These are phyloP conservation scores for Populus hybrid DNA, from an alignment of 441 rosid genomes.

Conservation along the genomic window DNA sequence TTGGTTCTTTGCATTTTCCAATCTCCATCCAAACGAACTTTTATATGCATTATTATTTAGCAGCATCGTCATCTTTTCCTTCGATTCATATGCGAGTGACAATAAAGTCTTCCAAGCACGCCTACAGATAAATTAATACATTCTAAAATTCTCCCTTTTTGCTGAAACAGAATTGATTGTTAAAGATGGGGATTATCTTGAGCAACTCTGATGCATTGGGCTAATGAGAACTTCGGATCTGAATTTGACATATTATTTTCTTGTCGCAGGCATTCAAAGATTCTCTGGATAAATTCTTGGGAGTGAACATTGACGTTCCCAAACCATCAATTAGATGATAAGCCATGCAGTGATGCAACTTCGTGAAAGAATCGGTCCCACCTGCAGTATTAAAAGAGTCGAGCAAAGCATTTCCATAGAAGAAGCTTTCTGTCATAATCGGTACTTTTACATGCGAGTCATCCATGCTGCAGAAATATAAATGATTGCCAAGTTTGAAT, in stretches of 20 bases:
- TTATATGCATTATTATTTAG: conserved; percentile 15
- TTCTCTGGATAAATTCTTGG: conserved; percentile 61
- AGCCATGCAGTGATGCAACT: conserved; percentile 24
- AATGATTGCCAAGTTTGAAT: conserved; percentile 39
- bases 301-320: conserved; percentile 39
- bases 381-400: conserved; percentile 23
- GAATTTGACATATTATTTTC: conserved; percentile 13
- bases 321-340: conserved; percentile 27
- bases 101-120: conserved; percentile 19
- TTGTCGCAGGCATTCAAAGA: conserved; percentile 65
- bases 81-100: conserved; percentile 1
- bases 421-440: conserved; percentile 46
- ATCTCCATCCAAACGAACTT: conserved; percentile 15
- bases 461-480: conserved; percentile 37
- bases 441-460: conserved; percentile 37
- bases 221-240: conserved; percentile 1
- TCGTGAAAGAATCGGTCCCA: conserved; percentile 33
- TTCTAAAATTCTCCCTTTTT: conserved; percentile 13
- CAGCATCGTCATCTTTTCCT: conserved; percentile 23
- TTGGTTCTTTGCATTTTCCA: conserved; percentile 23
- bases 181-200: conserved; percentile 15
- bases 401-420: conserved; percentile 31
- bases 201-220: conserved; percentile 18
- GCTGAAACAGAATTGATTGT: conserved; percentile 16
- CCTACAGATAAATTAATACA: conserved; percentile 9